Percentiles rank a stretch among this genome's conserved stretches.
Evolutionary conservation across 2,329 filamentous ascomycete genomes (phyloP).

Genomic region (Akanthomyces dipterigenus): DNA sequence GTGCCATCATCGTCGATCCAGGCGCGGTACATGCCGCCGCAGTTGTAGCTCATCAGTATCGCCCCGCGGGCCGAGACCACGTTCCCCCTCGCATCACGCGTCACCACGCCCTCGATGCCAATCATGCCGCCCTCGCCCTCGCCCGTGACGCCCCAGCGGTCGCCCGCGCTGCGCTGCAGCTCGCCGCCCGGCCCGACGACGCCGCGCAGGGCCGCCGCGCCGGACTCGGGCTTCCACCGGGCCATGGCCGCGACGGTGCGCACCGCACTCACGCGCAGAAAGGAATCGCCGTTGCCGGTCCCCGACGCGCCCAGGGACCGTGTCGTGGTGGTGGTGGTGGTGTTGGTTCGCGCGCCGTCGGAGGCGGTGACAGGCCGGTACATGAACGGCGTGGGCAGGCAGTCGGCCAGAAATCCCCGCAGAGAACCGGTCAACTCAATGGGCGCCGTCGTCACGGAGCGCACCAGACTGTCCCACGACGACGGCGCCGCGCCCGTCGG

Average conservation of each 20-base stretch:
- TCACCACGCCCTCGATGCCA: constrained; percentile 59
- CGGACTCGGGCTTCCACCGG: constrained; percentile 49
- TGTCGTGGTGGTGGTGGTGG: constrained; percentile 25
- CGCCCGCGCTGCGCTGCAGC: constrained; percentile 65
- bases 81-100: constrained; percentile 36
- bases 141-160: constrained; percentile 64
- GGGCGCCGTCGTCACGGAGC: constrained; percentile 20
- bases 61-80: constrained; percentile 37
- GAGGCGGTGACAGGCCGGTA: constrained; percentile 27
- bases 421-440: constrained; percentile 30
- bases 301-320: constrained; percentile 59
- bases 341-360: background rate
- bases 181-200: constrained; percentile 67
- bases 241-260: constrained; percentile 68
- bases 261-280: constrained; percentile 64
- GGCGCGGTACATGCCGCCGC: constrained; percentile 79
- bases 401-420: constrained; percentile 48
- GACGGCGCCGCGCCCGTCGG: constrained; percentile 18
- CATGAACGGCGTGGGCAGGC: constrained; percentile 44
- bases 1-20: constrained; percentile 60
- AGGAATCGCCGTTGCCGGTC: constrained; percentile 85
- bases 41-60: constrained; percentile 75
- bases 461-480: constrained; percentile 14
- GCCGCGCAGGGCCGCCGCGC: constrained; percentile 52
- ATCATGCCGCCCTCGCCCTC: constrained; percentile 85